Conservation (phyloP, 2,329 filamentous ascomycete species). For the Botryotinia globosa region DNA sequence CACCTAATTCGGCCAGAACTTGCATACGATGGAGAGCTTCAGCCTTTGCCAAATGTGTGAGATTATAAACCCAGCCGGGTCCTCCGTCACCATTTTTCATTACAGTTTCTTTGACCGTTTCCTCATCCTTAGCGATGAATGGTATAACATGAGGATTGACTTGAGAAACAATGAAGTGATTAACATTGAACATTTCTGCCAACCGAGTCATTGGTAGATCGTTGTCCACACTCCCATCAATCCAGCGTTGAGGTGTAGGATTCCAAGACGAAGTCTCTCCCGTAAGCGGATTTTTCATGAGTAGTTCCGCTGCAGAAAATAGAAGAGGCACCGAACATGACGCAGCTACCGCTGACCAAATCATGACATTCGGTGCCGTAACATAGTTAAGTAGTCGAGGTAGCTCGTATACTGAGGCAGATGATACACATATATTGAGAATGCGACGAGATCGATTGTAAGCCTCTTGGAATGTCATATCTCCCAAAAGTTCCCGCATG, state of each 20-base stretch:
- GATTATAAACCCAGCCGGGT: constrained; percentile 58
- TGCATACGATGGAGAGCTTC: constrained; percentile 80
- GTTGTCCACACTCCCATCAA: constrained; percentile 92
- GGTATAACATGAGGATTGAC: constrained; percentile 93
- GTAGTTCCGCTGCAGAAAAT: constrained; percentile 74
- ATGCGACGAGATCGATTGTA: constrained; percentile 93
- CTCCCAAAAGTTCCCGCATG: constrained; percentile 76
- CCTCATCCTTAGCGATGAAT: constrained; percentile 74
- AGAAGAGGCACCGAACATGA: constrained; percentile 90
- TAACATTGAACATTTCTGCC: constrained; percentile 95
- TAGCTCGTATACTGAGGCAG: constrained; percentile 80
- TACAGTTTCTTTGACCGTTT: constrained; percentile 42
- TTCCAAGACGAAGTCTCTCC: constrained; percentile 80
- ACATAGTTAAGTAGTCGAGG: constrained; percentile 88
- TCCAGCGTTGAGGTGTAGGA: constrained; percentile 79
- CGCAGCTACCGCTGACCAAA: constrained; percentile 95
- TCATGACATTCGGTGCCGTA: constrained; percentile 89
- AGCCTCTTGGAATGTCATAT: constrained; percentile 92
- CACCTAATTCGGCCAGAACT: constrained; percentile 73
- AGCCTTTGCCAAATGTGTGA: constrained; percentile 72
- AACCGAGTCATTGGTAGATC: constrained; percentile 88
- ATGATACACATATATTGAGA: constrained; percentile 91
- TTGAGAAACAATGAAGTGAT: constrained; percentile 96
- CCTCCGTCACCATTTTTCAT: constrained; percentile 34
- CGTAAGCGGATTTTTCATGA: constrained; percentile 81